phyloP scores from a whole-genome alignment of 495 filamentous ascomycete species.

The Usnea hakonensis region DNA sequence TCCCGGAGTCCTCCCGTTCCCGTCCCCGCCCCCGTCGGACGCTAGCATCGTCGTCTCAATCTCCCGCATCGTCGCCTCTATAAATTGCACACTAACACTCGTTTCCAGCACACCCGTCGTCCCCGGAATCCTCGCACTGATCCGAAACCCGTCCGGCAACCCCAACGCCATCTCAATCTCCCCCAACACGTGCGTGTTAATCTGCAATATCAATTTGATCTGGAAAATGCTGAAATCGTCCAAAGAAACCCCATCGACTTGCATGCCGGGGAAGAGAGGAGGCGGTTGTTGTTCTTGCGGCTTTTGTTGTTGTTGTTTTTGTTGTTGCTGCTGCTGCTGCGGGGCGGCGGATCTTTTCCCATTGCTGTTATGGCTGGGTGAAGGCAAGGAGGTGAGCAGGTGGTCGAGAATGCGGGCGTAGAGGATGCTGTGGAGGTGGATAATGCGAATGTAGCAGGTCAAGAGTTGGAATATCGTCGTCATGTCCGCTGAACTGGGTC shows the following conservation, averaged over 20 bases:
- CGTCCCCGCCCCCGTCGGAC: conserved; percentile 8
- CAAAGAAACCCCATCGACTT: conserved; percentile 14
- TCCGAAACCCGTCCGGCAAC: conserved; percentile 5
- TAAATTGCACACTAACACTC: conserved; percentile 5
- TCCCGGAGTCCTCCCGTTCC: no score
- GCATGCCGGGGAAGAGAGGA: conserved; percentile 12
- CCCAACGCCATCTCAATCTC: conserved; percentile 12
- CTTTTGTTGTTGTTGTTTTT: no score
- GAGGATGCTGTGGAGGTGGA: conserved; percentile 16
- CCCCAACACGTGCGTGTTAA: conserved; percentile 7
- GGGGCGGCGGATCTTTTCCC: no score
- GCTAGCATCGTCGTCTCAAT: no score
- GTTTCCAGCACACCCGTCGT: conserved; percentile 3
- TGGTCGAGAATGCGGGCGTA: conserved; percentile 11
- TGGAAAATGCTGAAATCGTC: conserved; percentile 10
- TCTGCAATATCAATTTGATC: conserved; percentile 8
- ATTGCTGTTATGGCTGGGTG: no score
- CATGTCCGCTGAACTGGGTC: conserved; percentile 5
- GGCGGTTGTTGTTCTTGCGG: no score
- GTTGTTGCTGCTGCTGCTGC: no score
- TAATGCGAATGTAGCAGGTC: conserved; percentile 17
- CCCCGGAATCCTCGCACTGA: background rate
- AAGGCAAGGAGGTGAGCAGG: background rate
- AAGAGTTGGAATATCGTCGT: conserved; percentile 14
- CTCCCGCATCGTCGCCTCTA: no score